Percentiles rank a stretch among this genome's conserved stretches.
phyloP scores from a whole-genome alignment of 768 basidiomycete genomes.

The Fistulinella prunicolor region DNA sequence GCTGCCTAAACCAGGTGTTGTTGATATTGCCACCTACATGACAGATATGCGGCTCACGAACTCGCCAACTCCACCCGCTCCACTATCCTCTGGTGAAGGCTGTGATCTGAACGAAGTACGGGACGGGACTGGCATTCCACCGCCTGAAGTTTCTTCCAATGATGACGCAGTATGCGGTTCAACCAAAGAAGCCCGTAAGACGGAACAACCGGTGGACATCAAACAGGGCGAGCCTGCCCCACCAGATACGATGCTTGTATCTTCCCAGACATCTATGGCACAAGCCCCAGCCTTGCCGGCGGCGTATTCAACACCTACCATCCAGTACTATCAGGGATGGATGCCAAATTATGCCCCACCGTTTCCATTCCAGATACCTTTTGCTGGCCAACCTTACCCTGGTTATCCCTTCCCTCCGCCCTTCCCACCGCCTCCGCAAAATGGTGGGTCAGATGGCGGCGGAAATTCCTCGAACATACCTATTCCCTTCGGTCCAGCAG shows the following conservation, averaged over 20 bases:
- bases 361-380: slow-evolving; percentile 52
- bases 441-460: slow-evolving; percentile 39
- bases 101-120: slow-evolving; percentile 20
- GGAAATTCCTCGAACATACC: slow-evolving; percentile 30
- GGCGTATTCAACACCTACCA: slow-evolving; percentile 39
- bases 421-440: slow-evolving; percentile 24
- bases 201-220: slow-evolving; percentile 21
- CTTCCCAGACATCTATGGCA: slow-evolving; percentile 32
- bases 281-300: slow-evolving; percentile 11
- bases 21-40: slow-evolving; percentile 10
- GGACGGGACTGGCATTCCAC: slow-evolving; percentile 1
- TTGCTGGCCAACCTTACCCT: slow-evolving; percentile 43
- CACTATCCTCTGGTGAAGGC: slow-evolving; percentile 3
- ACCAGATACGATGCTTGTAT: slow-evolving; percentile 2
- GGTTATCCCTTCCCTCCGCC: slow-evolving; percentile 39
- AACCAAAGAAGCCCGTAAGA: slow-evolving; percentile 2
- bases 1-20: slow-evolving; percentile 5
- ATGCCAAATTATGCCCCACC: slow-evolving; percentile 49
- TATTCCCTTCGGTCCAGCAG: slow-evolving; percentile 38
- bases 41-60: slow-evolving; percentile 10
- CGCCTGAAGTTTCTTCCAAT: not conserved
- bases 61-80: slow-evolving; percentile 1
- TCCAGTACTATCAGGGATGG: slow-evolving; percentile 55
- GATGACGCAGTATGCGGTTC: slow-evolving; percentile 3
- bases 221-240: slow-evolving; percentile 23